phyloP scores from a whole-genome alignment of 1,139 yeast genomes.

The Waltiozyma sp. region DNA sequence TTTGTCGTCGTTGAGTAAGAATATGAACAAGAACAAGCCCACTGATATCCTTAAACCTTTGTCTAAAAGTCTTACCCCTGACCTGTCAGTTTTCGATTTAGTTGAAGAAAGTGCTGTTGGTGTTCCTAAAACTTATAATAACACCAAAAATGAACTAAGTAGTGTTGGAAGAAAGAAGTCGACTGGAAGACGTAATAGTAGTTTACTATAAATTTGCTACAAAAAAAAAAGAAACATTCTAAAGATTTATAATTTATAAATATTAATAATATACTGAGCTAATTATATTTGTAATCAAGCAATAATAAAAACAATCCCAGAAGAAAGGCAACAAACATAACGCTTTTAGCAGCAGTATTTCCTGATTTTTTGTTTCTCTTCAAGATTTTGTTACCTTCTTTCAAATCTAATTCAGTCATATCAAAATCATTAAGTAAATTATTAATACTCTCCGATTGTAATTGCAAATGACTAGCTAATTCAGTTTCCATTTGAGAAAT shows the following conservation, averaged over 20 bases:
- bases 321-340: slow-evolving; percentile 48
- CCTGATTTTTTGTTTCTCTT: slow-evolving; percentile 62
- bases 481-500: slow-evolving; percentile 73
- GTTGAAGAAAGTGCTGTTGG: slow-evolving; percentile 19
- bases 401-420: slow-evolving; percentile 56
- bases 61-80: slow-evolving; percentile 8
- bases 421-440: slow-evolving; percentile 61
- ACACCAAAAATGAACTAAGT: slow-evolving; percentile 15
- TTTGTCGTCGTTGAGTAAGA: slow-evolving; percentile 6
- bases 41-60: not conserved
- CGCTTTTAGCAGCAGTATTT: slow-evolving; percentile 57
- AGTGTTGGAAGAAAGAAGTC: slow-evolving; percentile 10
- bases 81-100: slow-evolving; percentile 18
- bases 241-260: not conserved
- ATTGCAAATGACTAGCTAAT: slow-evolving; percentile 59
- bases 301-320: slow-evolving; percentile 54
- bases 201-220: slow-evolving; percentile 7
- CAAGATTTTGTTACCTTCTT: slow-evolving; percentile 64
- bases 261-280: not conserved
- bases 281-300: slow-evolving; percentile 30
- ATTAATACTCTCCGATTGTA: slow-evolving; percentile 67
- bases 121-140: slow-evolving; percentile 18
- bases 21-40: slow-evolving; percentile 1
- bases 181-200: slow-evolving; percentile 16
- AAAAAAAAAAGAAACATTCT: too few species aligned